Base-by-base conservation (phyloP, 1,284 basidiomycete species). In the Calocybe gambosa region DNA sequence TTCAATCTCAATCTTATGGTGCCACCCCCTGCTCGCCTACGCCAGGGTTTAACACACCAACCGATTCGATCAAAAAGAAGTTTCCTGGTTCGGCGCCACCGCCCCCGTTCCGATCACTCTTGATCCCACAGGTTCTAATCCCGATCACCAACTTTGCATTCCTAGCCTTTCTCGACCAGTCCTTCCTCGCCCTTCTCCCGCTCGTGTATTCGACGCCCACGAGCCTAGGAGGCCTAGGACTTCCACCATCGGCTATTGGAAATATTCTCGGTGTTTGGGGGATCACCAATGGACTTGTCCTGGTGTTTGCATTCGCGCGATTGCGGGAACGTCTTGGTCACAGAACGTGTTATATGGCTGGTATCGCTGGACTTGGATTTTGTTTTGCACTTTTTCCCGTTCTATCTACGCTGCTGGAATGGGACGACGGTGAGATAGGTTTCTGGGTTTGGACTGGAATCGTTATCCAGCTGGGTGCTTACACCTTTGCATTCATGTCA, bases 151-250 rank as follows among this genome's bases (percentile, higher is more conserved):
- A 69, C 53, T 71, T 67, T 48, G 61, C 55, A 8, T 56, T 66
- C 50, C 55, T 73, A 1, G 53, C 68, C 7, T 63, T 71, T 43
- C 48, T 62, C 16, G 66, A 72, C 39, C 67, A 68, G 54, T 58
- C 59, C 7, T 56, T 64, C 35, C 46, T 47, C 12, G 66, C 59
- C 9, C 62, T 74, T 26, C 52, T 62, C n/a, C 68, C 69, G 7
- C 55, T 74, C 10, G 62, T 71, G 46, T 66, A 64, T 51, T 64
- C 67, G 0, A 70, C 64, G 0, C 60, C 69, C 1, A 55, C 67
- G 4, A 37, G 52, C 5, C 49, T 58, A 4, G 70, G 71, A 21
- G 70, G 69, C 3, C 59, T 73, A 0, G 69, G 65, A 0, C 53
- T 71, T 33, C 44, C 57, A 10, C 62, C 68, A 0, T 59, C 62